phyloP scores from a whole-genome alignment of 192 early-diverging fungal species.

The Cetraspora pellucida region DNA sequence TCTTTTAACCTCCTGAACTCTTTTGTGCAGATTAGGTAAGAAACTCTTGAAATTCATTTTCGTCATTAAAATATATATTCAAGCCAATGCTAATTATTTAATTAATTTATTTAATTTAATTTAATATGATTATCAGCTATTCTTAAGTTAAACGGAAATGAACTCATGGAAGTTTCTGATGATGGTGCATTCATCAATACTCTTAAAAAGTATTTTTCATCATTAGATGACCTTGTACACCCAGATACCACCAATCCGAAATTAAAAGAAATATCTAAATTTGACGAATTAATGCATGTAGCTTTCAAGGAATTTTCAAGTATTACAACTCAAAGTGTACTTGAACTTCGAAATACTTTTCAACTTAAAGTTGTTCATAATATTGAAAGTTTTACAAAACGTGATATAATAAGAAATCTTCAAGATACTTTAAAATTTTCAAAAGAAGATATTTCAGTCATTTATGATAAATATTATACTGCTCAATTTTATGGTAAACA shows the following conservation, averaged over 20 bases:
- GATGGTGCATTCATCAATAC: slow-evolving; percentile 81
- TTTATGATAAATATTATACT: slow-evolving; percentile 90
- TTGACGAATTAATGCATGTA: slow-evolving; percentile 87
- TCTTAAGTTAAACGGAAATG: slow-evolving; percentile 88
- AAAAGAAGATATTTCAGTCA: slow-evolving; percentile 80
- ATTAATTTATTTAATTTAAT: slow-evolving; percentile 6
- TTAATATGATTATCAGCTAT: slow-evolving; percentile 67
- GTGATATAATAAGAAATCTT: slow-evolving; percentile 82
- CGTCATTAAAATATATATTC: neutral
- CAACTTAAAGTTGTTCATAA: slow-evolving; percentile 90
- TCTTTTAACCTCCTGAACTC: neutral
- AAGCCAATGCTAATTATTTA: neutral
- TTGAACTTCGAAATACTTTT: slow-evolving; percentile 78
- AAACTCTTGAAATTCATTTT: neutral
- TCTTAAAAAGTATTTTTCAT: slow-evolving; percentile 84
- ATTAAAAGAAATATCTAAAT: slow-evolving; percentile 68
- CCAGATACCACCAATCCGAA: slow-evolving; percentile 58
- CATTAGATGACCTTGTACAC: slow-evolving; percentile 76
- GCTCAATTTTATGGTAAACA: slow-evolving; percentile 70
- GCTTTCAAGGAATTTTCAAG: slow-evolving; percentile 90
- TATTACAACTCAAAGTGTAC: slow-evolving; percentile 74
- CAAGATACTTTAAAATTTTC: slow-evolving; percentile 73
- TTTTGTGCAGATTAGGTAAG: slow-evolving; percentile 26
- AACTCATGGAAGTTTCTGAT: slow-evolving; percentile 65
- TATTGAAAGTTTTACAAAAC: slow-evolving; percentile 92